phyloP scores from a whole-genome alignment of 2,329 filamentous ascomycete species.

The Epichloe sp. region DNA sequence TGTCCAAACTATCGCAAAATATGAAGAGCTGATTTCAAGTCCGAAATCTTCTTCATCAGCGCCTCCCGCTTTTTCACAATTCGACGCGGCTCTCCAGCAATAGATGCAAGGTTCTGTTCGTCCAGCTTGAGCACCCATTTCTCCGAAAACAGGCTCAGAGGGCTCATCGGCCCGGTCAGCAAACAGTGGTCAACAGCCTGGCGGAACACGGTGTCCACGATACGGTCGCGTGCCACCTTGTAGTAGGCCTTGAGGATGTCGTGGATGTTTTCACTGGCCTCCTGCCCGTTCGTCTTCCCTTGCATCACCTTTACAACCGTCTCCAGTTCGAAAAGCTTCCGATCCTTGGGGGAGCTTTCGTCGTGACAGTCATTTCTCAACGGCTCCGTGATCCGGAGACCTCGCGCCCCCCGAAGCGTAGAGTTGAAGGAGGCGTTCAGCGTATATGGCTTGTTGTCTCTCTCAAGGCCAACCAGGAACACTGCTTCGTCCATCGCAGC shows the following conservation, averaged over 20 bases:
- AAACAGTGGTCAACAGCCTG: slow-evolving; percentile 26
- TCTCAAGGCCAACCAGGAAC: slow-evolving; percentile 41
- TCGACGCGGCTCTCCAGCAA: neutral
- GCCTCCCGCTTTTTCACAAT: neutral
- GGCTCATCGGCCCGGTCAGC: slow-evolving; percentile 1
- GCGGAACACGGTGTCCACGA: slow-evolving; percentile 48
- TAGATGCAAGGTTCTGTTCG: neutral
- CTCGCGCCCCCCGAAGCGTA: slow-evolving; percentile 16
- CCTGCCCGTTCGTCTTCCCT: slow-evolving; percentile 17
- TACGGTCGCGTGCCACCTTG: slow-evolving; percentile 44
- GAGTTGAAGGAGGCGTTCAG: slow-evolving; percentile 40
- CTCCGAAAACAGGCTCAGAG: slow-evolving; percentile 1
- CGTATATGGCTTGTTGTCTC: slow-evolving; percentile 31
- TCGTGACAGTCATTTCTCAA: neutral
- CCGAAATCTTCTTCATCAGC: slow-evolving; percentile 2
- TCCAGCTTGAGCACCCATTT: slow-evolving; percentile 2
- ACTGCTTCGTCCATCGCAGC: slow-evolving; percentile 32
- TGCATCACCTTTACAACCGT: slow-evolving; percentile 4
- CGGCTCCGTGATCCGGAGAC: slow-evolving; percentile 1
- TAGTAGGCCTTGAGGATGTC: slow-evolving; percentile 50
- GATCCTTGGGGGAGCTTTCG: neutral
- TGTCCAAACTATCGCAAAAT: slow-evolving; percentile 2
- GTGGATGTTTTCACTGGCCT: slow-evolving; percentile 39
- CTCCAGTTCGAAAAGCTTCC: neutral
- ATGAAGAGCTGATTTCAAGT: slow-evolving; percentile 1